Percentiles rank a stretch among this genome's conserved stretches.
Conservation (phyloP, 1,284 basidiomycete species). For the Ustilago nuda region DNA sequence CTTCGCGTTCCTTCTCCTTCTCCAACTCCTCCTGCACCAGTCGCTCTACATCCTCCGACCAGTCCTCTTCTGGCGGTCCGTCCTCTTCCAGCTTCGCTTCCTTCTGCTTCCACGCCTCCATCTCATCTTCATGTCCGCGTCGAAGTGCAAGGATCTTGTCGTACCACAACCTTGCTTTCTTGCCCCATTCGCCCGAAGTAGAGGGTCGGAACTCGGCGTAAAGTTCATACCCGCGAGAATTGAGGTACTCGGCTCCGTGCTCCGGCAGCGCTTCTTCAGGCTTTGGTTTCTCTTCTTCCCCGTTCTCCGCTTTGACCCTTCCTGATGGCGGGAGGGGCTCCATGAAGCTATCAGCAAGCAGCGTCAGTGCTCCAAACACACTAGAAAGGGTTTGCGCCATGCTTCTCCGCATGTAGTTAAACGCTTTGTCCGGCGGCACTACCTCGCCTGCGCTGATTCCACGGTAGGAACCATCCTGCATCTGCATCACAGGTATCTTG, state of each 20-base stretch:
- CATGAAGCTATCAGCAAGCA: slow-evolving; percentile 65
- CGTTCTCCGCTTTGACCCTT: background rate
- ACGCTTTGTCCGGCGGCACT: slow-evolving; percentile 75
- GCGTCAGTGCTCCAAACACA: slow-evolving; percentile 60
- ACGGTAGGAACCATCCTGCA: slow-evolving; percentile 79
- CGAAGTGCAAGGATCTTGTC: slow-evolving; percentile 58
- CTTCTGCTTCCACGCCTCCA: slow-evolving; percentile 34
- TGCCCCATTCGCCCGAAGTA: slow-evolving; percentile 67
- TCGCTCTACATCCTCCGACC: slow-evolving; percentile 40
- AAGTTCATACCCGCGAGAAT: slow-evolving; percentile 56
- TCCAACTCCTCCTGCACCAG: slow-evolving; percentile 43
- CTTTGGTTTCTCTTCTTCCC: background rate
- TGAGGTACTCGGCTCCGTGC: slow-evolving; percentile 49
- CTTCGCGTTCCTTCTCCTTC: slow-evolving; percentile 12
- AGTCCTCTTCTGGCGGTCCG: slow-evolving; percentile 39
- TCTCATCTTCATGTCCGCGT: slow-evolving; percentile 33
- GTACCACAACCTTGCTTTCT: slow-evolving; percentile 58
- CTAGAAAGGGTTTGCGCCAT: slow-evolving; percentile 65
- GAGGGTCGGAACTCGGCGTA: slow-evolving; percentile 65
- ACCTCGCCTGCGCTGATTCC: slow-evolving; percentile 81
- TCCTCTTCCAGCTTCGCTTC: slow-evolving; percentile 26
- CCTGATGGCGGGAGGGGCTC: slow-evolving; percentile 7
- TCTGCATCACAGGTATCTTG: slow-evolving; percentile 86
- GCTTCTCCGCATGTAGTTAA: slow-evolving; percentile 60
- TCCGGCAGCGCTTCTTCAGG: background rate